Conservation (phyloP, 2,329 filamentous ascomycete genomes). For the Plenodomus lindquistii region DNA sequence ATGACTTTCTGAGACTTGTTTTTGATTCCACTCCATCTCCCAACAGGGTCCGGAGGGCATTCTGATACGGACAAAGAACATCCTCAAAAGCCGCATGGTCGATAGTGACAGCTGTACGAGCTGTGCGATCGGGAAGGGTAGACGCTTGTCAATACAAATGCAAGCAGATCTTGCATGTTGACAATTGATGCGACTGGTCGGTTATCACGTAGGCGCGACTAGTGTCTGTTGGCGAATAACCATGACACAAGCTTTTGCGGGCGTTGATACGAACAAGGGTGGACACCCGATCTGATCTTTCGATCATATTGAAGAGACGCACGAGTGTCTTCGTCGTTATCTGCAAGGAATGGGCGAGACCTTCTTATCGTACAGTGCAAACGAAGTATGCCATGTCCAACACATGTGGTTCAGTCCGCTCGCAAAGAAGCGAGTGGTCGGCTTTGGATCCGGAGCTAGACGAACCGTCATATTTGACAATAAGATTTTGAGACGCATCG, state of each 20-base stretch:
- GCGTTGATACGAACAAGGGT: slow-evolving; percentile 43
- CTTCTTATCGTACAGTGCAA: slow-evolving; percentile 19
- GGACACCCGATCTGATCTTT: slow-evolving; percentile 45
- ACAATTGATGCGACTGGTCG: slow-evolving; percentile 70
- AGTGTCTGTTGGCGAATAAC: slow-evolving; percentile 49
- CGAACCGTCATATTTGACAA: slow-evolving; percentile 38
- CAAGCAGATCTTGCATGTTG: slow-evolving; percentile 58
- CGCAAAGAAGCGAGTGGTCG: slow-evolving; percentile 11
- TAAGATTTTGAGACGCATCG: slow-evolving; percentile 34
- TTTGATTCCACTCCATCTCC: slow-evolving; percentile 80
- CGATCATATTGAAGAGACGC: slow-evolving; percentile 52
- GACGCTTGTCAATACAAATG: slow-evolving; percentile 61
- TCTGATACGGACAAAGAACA: slow-evolving; percentile 84
- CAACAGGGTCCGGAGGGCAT: slow-evolving; percentile 61
- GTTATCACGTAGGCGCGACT: slow-evolving; percentile 53
- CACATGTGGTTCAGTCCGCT: slow-evolving; percentile 12
- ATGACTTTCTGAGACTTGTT: slow-evolving; percentile 88
- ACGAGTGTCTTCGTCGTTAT: slow-evolving; percentile 52
- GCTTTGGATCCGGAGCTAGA: slow-evolving; percentile 44
- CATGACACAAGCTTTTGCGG: slow-evolving; percentile 56
- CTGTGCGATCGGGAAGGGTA: slow-evolving; percentile 45
- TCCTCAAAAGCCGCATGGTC: slow-evolving; percentile 86
- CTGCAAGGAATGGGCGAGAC: slow-evolving; percentile 8
- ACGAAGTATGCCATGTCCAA: slow-evolving; percentile 34
- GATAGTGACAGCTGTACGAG: slow-evolving; percentile 24